Percentiles rank a stretch among this genome's conserved stretches.
These are phyloP conservation scores for Exophiala sp. DNA, from an alignment of 2,329 filamentous ascomycete species.

Conservation along the genomic window DNA sequence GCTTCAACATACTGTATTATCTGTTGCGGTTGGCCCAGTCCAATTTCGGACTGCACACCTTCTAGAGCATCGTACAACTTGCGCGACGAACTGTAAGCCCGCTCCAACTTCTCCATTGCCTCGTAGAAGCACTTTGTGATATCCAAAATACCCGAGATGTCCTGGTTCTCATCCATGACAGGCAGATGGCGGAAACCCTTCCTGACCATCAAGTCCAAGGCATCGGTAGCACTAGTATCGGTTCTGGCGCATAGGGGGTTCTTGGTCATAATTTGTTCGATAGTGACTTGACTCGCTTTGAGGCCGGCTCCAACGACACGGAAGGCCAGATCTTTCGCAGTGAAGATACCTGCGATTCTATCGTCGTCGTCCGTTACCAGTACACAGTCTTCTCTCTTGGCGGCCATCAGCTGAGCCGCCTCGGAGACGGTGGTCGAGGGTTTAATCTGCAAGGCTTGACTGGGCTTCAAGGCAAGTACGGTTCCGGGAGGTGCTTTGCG, in stretches of 20 bases:
- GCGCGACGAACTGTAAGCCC: slow-evolving; percentile 94
- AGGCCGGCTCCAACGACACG: slow-evolving; percentile 87
- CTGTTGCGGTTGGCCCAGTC: slow-evolving; percentile 92
- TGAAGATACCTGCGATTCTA: slow-evolving; percentile 97
- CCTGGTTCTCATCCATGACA: slow-evolving; percentile 99
- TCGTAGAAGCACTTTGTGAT: slow-evolving; percentile 99
- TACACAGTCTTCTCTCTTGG: slow-evolving; percentile 96
- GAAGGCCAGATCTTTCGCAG: slow-evolving; percentile 96
- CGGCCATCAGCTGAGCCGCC: slow-evolving; percentile 96
- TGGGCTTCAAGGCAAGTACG: slow-evolving; percentile 91
- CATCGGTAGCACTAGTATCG: slow-evolving; percentile 96
- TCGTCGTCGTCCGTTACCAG: slow-evolving; percentile 97
- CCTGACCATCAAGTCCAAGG: slow-evolving; percentile 93
- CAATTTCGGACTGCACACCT: slow-evolving; percentile 94
- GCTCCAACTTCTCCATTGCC: slow-evolving; percentile 98
- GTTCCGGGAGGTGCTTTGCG: slow-evolving; percentile 95
- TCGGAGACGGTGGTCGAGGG: slow-evolving; percentile 89
- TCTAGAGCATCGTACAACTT: slow-evolving; percentile 97
- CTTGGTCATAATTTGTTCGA: slow-evolving; percentile 99
- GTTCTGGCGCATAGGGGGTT: slow-evolving; percentile 96
- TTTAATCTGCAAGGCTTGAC: slow-evolving; percentile 95
- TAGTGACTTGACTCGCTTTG: slow-evolving; percentile 85
- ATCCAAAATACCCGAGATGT: slow-evolving; percentile 95
- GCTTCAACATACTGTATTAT: slow-evolving; percentile 99
- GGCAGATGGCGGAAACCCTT: slow-evolving; percentile 97